Evolutionary conservation across 306 rosid genomes (phyloP).

Genomic region (Hippophae tibetana): DNA sequence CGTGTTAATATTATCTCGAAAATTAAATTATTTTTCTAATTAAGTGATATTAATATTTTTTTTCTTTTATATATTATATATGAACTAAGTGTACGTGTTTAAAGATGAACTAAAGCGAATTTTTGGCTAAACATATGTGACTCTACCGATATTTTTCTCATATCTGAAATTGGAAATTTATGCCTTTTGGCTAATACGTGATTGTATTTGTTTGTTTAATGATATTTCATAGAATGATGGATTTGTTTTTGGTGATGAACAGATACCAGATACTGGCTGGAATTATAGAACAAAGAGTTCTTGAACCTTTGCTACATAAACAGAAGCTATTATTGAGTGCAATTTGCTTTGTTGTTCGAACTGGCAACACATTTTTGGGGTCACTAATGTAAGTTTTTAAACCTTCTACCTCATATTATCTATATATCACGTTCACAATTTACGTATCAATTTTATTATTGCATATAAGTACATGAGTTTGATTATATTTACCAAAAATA

Average conservation of each 20-base stretch:
- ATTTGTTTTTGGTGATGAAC: neutral
- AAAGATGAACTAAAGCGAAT: too few relatives aligned
- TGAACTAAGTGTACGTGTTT: too few relatives aligned
- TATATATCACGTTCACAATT: constrained; percentile 7
- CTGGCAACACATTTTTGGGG: constrained; percentile 50
- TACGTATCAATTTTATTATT: neutral
- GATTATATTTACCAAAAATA: too few relatives aligned
- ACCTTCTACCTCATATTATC: neutral
- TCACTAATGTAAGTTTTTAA: constrained; percentile 31
- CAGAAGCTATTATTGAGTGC: constrained; percentile 35
- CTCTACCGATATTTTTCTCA: too few relatives aligned
- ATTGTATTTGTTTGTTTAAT: neutral
- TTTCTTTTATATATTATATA: too few relatives aligned
- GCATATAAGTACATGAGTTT: neutral
- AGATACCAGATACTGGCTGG: constrained; percentile 53
- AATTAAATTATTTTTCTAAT: too few relatives aligned
- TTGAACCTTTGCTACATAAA: constrained; percentile 41
- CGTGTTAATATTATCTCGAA: too few relatives aligned
- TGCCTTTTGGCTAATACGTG: neutral
- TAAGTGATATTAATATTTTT: too few relatives aligned
- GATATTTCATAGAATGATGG: neutral
- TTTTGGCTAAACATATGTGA: too few relatives aligned
- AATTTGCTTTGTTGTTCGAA: constrained; percentile 40
- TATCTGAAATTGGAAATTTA: too few relatives aligned
- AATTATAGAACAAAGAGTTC: constrained; percentile 38